Evolutionary conservation across 495 filamentous ascomycete genomes (phyloP).

Genomic region (Wilcoxina mikolae): DNA sequence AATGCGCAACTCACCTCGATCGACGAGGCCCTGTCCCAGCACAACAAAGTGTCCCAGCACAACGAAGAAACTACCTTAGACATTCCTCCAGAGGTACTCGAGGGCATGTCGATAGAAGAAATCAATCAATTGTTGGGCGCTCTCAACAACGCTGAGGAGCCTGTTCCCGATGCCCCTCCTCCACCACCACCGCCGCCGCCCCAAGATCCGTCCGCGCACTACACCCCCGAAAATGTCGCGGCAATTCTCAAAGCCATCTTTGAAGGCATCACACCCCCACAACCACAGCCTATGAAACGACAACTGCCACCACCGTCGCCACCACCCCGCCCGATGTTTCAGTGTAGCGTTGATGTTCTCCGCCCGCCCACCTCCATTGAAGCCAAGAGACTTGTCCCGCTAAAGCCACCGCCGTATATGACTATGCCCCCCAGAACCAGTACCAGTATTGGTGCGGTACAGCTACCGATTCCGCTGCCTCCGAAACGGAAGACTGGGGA

Average conservation of each 20-base stretch:
- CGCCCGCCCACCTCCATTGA: slow-evolving; percentile 10
- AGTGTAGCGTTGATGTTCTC: not conserved
- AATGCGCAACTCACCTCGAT: not conserved
- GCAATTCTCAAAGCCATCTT: slow-evolving; percentile 16
- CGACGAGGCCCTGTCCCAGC: not conserved
- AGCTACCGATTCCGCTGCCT: not conserved
- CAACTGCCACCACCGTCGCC: slow-evolving; percentile 7
- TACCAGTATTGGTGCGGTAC: not conserved
- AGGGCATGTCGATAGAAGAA: not conserved
- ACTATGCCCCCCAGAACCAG: not conserved
- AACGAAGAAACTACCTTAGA: not conserved
- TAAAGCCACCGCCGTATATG: slow-evolving; percentile 23
- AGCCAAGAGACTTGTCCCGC: slow-evolving; percentile 24
- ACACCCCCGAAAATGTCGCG: slow-evolving; percentile 15
- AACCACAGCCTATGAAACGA: slow-evolving; percentile 10
- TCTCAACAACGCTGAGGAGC: not conserved
- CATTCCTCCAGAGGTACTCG: not conserved
- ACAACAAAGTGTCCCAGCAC: not conserved
- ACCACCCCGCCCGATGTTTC: slow-evolving; percentile 11
- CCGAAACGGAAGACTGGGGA: slow-evolving; percentile 18
- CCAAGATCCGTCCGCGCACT: slow-evolving; percentile 8
- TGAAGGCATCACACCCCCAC: slow-evolving; percentile 6
- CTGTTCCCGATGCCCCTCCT: too few relatives aligned
- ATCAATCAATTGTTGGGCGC: not conserved
- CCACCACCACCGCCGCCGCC: not conserved